Evolutionary conservation across 192 early-diverging fungal species (phyloP).

Genomic region (Phlyctochytrium arcticum): DNA sequence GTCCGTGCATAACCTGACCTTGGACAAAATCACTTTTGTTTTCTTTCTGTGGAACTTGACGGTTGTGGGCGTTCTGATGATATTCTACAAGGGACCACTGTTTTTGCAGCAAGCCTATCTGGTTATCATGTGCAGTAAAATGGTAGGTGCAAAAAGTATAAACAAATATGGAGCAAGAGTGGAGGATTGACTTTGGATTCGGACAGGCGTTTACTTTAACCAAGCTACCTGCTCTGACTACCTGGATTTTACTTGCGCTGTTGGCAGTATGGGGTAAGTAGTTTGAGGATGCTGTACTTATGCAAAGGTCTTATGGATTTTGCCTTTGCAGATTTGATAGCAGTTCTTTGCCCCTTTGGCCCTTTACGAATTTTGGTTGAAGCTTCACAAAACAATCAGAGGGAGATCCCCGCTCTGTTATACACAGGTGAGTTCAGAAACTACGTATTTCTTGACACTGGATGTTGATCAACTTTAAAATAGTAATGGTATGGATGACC

Average conservation of each 20-base stretch:
- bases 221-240: conserved; percentile 65
- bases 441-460: neutral
- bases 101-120: conserved; percentile 74
- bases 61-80: conserved; percentile 59
- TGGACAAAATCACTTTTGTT: conserved; percentile 70
- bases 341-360: conserved; percentile 87
- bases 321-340: conserved; percentile 66
- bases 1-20: conserved; percentile 40
- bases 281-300: no score
- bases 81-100: conserved; percentile 82
- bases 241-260: conserved; percentile 77
- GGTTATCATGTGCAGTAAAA: conserved; percentile 72
- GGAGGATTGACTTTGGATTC: neutral
- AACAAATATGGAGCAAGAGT: neutral
- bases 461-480: neutral
- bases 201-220: conserved; percentile 68
- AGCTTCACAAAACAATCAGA: conserved; percentile 63
- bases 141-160: conserved; percentile 48
- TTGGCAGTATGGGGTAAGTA: conserved; percentile 76
- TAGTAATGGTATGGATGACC: conserved; percentile 66
- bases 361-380: conserved; percentile 78
- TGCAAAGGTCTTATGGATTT: no score
- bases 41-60: conserved; percentile 81
- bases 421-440: conserved; percentile 49
- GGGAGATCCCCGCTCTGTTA: conserved; percentile 72